phyloP scores from a whole-genome alignment of 495 filamentous ascomycete genomes.

The Penicillium crystallinum region DNA sequence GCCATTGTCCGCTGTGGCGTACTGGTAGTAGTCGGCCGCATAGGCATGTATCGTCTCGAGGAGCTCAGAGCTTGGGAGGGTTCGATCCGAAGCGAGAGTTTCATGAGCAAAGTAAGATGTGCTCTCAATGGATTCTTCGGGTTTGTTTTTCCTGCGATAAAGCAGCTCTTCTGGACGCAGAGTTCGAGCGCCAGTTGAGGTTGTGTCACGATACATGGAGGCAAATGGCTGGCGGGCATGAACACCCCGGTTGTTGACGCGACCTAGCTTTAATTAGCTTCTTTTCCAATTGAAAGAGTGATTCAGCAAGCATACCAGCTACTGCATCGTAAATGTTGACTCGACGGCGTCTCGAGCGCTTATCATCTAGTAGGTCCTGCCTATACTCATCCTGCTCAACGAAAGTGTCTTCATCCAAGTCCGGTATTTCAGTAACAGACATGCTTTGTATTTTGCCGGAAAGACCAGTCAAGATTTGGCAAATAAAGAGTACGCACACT shows the following conservation, averaged over 20 bases:
- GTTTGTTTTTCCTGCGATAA: constrained; percentile 57
- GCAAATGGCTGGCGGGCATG: constrained; percentile 28
- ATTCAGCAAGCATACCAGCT: constrained; percentile 50
- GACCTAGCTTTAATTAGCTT: constrained; percentile 35
- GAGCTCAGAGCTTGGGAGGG: constrained; percentile 66
- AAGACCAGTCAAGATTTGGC: neutral
- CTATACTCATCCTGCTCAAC: constrained; percentile 10
- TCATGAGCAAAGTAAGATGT: constrained; percentile 65
- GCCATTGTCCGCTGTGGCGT: constrained; percentile 26
- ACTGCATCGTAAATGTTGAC: constrained; percentile 74
- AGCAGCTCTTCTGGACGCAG: constrained; percentile 71
- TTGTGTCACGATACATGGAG: constrained; percentile 46
- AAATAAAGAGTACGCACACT: neutral
- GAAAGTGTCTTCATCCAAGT: constrained; percentile 19
- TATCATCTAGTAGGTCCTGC: neutral
- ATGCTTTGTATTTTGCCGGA: constrained; percentile 10
- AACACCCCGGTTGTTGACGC: constrained; percentile 42
- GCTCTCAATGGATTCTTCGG: constrained; percentile 59
- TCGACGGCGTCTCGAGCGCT: constrained; percentile 17
- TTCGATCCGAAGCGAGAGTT: constrained; percentile 45
- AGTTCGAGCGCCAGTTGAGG: constrained; percentile 45
- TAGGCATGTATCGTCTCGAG: constrained; percentile 75
- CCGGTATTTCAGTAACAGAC: constrained; percentile 19
- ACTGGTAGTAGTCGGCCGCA: constrained; percentile 64
- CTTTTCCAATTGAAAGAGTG: neutral